phyloP scores from a whole-genome alignment of 768 basidiomycete genomes.

The Tricholoma matsutake region DNA sequence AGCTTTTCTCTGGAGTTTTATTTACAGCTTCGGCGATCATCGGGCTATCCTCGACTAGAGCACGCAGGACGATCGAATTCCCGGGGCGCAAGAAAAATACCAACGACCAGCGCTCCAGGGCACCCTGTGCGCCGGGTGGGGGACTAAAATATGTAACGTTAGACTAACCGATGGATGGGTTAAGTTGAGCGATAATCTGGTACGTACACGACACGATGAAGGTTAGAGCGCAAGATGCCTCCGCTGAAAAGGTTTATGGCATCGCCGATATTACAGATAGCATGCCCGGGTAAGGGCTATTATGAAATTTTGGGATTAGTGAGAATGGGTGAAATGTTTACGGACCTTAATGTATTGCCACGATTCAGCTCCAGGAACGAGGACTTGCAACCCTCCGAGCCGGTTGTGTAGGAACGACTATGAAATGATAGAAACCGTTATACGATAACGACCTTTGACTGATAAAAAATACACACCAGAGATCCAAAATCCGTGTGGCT shows the following conservation, averaged over 20 bases:
- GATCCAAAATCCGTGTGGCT: constrained; percentile 74
- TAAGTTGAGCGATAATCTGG: background rate
- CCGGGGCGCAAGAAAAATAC: constrained; percentile 68
- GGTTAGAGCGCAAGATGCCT: constrained; percentile 19
- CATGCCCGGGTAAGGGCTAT: constrained; percentile 49
- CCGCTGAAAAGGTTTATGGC: constrained; percentile 17
- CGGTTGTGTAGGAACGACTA: constrained; percentile 69
- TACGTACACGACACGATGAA: constrained; percentile 18
- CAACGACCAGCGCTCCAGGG: constrained; percentile 58
- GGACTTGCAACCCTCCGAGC: constrained; percentile 67
- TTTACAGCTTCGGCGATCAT: constrained; percentile 44
- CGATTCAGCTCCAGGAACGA: constrained; percentile 53
- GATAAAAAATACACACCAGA: constrained; percentile 38
- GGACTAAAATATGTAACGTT: constrained; percentile 34
- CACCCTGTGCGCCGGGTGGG: constrained; percentile 55
- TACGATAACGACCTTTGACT: constrained; percentile 28
- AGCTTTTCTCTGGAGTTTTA: constrained; percentile 35
- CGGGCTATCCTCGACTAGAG: constrained; percentile 49
- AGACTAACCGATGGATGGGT: background rate
- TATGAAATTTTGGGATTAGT: background rate
- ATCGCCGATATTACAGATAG: constrained; percentile 51
- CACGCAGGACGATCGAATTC: constrained; percentile 46
- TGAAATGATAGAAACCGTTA: constrained; percentile 22
- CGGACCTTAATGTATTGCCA: constrained; percentile 71
- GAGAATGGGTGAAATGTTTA: background rate